Conservation (phyloP, 441 rosid species). For the Adansonia madagascariensis region DNA sequence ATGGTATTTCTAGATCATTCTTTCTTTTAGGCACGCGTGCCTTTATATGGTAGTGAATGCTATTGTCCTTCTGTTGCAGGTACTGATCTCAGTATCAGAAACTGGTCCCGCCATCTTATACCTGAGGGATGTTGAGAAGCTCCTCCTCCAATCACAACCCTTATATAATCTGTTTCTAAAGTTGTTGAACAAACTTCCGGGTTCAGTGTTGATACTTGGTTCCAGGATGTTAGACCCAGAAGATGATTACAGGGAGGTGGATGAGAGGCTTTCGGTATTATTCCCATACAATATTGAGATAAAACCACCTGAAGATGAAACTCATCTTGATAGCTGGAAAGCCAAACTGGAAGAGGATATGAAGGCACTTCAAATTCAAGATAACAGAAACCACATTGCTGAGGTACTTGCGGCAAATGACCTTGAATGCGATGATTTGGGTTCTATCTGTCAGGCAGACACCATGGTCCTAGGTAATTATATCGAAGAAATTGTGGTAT, state of each 20-base stretch:
- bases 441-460: conserved; percentile 79
- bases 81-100: conserved; percentile 67
- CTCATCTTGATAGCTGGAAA: conserved; percentile 79
- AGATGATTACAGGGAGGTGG: conserved; percentile 63
- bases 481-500: conserved; percentile 84
- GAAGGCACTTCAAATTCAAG: conserved; percentile 81
- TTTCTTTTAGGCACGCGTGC: not conserved
- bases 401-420: conserved; percentile 90
- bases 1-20: not conserved
- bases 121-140: conserved; percentile 76
- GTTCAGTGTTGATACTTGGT: conserved; percentile 80
- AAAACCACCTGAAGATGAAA: conserved; percentile 86
- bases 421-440: conserved; percentile 82
- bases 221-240: conserved; percentile 69
- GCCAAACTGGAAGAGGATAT: conserved; percentile 84
- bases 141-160: conserved; percentile 73
- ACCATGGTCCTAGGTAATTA: conserved; percentile 69
- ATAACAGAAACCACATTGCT: conserved; percentile 88
- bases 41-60: not conserved
- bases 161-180: conserved; percentile 64
- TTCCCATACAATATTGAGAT: conserved; percentile 84
- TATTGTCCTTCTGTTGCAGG: conserved; percentile 44
- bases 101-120: conserved; percentile 64
- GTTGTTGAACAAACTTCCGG: conserved; percentile 69
- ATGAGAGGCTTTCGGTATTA: conserved; percentile 61